Base-by-base conservation (phyloP, 169 alveolate genomes). In the Perkinsus chesapeaki region DNA sequence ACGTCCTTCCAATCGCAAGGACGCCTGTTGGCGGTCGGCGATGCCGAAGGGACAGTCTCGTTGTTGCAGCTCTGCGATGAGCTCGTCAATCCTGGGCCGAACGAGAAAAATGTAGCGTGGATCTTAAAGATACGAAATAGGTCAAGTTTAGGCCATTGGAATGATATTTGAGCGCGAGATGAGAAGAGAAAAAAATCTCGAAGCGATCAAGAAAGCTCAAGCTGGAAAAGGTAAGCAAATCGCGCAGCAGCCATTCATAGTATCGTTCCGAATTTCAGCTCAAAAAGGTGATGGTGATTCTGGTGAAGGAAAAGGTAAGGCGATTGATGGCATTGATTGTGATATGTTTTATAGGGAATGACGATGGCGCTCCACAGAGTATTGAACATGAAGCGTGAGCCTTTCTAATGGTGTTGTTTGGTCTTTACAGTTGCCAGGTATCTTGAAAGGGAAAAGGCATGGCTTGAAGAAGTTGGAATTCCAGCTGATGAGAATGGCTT, bases 21-120 rank as follows among this genome's bases (percentile, higher is more conserved):
- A 5, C 96, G 96, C 73, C 95, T 96, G 92, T 97, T 97, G 39
- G 98, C 98, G 16, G 97, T 98, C 47, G 99, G 99, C 37, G 99
- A 98, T 95, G 96, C 97, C 82, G 98, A 97, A 92, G 99, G 99
- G 39, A 96, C 98, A 37, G 98, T 98, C 91, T 96, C 98, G 0
- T 94, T 98, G 94, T 96, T 98, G 93, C 97, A 96, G 93, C 96
- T 98, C 91, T 97, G 99, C 93, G 97, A 96, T 39, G 96, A 97
- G 38, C 96, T 98, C 27, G 96, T 96, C 93, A 95, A 95, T 19
- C 95, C 95, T 39, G 94, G 96, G 60, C 93, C 96, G 37, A 96
- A 95, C 91, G 98, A 98, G 96, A 97, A 97, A 92, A 97, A 95
- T 91, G 96, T 95, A 0, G 96, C 97, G 94, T 95, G 95, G 73